These are phyloP conservation scores for Massariosphaeria phaeospora DNA, from an alignment of 495 filamentous ascomycete species.

Conservation along the genomic window DNA sequence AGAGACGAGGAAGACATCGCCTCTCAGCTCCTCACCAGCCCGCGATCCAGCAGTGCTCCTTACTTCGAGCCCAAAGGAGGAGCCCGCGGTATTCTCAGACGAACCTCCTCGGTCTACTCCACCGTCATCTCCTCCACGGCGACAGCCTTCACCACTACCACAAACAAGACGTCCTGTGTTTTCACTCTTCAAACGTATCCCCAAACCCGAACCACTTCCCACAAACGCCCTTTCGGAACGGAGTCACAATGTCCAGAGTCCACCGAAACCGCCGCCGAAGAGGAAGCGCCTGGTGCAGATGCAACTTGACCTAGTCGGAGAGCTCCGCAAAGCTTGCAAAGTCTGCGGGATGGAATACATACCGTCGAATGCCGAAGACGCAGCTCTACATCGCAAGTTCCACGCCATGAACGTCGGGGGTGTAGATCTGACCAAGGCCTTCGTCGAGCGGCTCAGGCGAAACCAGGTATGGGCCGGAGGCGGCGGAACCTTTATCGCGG, in stretches of 20 bases:
- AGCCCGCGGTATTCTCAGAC: constrained; percentile 22
- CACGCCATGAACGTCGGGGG: constrained; percentile 63
- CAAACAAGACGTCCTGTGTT: constrained; percentile 22
- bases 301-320: constrained; percentile 61
- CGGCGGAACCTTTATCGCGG: constrained; percentile 53
- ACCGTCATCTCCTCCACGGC: constrained; percentile 12
- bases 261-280: constrained; percentile 12
- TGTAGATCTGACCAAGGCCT: constrained; percentile 57
- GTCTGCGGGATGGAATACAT: constrained; percentile 69
- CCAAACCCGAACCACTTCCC: background rate
- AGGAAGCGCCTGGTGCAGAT: constrained; percentile 53
- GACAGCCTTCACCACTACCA: constrained; percentile 1
- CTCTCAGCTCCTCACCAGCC: constrained; percentile 6
- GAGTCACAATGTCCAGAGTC: constrained; percentile 16
- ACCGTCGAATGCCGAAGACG: constrained; percentile 60
- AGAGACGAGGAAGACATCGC: background rate
- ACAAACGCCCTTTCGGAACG: constrained; percentile 20
- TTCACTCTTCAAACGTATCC: constrained; percentile 19
- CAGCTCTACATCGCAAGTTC: constrained; percentile 60
- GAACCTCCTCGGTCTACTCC: constrained; percentile 17
- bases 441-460: constrained; percentile 44
- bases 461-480: constrained; percentile 35
- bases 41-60: background rate
- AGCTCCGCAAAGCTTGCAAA: constrained; percentile 56
- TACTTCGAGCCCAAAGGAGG: constrained; percentile 15